Conservation (phyloP, 2,329 filamentous ascomycete genomes). For the Fusarium domesticum region DNA sequence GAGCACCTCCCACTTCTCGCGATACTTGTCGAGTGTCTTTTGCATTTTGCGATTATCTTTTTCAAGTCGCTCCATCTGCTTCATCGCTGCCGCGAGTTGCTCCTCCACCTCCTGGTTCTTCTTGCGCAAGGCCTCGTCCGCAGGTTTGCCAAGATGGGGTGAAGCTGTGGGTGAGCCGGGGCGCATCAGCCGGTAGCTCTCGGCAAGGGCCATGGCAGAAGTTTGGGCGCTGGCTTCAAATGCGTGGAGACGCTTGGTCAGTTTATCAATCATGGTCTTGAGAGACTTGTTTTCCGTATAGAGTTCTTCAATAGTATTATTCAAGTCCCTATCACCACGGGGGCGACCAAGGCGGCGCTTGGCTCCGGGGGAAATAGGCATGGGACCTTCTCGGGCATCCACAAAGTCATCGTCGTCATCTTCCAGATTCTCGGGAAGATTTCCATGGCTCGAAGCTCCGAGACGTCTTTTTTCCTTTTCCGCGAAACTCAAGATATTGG, state of each 20-base stretch:
- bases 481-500: constrained; percentile 74
- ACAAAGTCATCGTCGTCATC: constrained; percentile 83
- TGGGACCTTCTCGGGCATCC: constrained; percentile 71
- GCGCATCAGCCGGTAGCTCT: constrained; percentile 68
- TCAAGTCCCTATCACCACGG: constrained; percentile 44
- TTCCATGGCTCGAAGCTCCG: constrained; percentile 48
- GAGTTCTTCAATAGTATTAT: constrained; percentile 81
- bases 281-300: constrained; percentile 83
- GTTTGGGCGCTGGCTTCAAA: constrained; percentile 92
- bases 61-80: constrained; percentile 66
- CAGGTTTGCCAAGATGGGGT: constrained; percentile 19
- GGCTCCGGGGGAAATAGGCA: constrained; percentile 42
- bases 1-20: constrained; percentile 59
- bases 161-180: constrained; percentile 51
- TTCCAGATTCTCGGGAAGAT: constrained; percentile 50
- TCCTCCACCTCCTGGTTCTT: constrained; percentile 66
- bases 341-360: constrained; percentile 42
- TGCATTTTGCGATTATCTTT: constrained; percentile 55
- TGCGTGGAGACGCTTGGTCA: constrained; percentile 82
- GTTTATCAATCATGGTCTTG: constrained; percentile 79
- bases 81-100: constrained; percentile 54
- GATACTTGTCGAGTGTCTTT: constrained; percentile 55
- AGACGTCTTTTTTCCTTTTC: constrained; percentile 63
- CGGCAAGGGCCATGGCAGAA: constrained; percentile 78
- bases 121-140: constrained; percentile 40